phyloP scores from a whole-genome alignment of 2,329 filamentous ascomycete genomes.

The Pseudopyricularia javanii region DNA sequence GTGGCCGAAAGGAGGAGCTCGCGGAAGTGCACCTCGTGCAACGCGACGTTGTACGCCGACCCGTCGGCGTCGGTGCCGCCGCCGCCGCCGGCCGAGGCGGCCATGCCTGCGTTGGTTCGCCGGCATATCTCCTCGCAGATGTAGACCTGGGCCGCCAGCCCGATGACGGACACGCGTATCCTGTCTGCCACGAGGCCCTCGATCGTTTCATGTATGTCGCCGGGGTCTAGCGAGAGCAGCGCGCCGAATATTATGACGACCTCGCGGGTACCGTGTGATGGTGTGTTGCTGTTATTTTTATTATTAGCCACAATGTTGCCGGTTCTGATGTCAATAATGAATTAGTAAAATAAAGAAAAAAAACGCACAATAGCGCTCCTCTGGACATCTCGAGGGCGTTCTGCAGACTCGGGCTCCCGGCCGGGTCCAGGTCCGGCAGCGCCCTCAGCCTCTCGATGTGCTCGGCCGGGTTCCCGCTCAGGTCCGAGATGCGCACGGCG shows the following conservation, averaged over 20 bases:
- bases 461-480: slow-evolving; percentile 82
- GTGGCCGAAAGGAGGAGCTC: slow-evolving; percentile 84
- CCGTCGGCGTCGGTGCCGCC: slow-evolving; percentile 20
- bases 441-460: slow-evolving; percentile 67
- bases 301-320: no score
- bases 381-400: slow-evolving; percentile 94
- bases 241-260: slow-evolving; percentile 87
- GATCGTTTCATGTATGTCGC: slow-evolving; percentile 90
- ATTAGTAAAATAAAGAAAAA: background rate
- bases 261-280: slow-evolving; percentile 85
- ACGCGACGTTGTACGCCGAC: slow-evolving; percentile 63
- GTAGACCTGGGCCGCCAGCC: slow-evolving; percentile 80
- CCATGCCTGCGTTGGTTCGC: slow-evolving; percentile 73
- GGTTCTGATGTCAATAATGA: no score
- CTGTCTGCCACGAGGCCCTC: slow-evolving; percentile 64
- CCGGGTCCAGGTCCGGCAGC: slow-evolving; percentile 53
- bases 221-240: slow-evolving; percentile 79
- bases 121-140: slow-evolving; percentile 82
- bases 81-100: background rate
- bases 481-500: slow-evolving; percentile 72
- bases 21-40: slow-evolving; percentile 77
- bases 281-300: slow-evolving; percentile 54
- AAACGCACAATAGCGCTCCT: slow-evolving; percentile 66
- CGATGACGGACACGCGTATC: slow-evolving; percentile 80
- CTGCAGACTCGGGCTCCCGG: slow-evolving; percentile 71